Percentiles rank a stretch among this genome's conserved stretches.
phyloP scores from a whole-genome alignment of 2,329 filamentous ascomycete species.

The Graphilbum sp. region DNA sequence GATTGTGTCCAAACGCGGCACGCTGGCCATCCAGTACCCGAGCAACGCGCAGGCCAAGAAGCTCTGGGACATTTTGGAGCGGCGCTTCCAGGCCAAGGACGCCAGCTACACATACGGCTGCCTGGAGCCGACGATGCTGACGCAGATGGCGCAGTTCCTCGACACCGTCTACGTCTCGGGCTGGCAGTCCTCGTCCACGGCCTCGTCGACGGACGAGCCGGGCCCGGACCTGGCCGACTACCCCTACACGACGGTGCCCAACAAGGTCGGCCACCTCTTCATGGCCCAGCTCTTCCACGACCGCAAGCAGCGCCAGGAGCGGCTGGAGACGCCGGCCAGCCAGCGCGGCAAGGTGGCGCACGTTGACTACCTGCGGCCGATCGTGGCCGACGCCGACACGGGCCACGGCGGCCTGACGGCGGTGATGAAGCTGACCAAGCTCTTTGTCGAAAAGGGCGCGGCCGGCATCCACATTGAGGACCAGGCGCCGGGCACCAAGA shows the following conservation, averaged over 20 bases:
- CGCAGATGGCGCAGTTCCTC: constrained; percentile 97
- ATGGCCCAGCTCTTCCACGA: constrained; percentile 99
- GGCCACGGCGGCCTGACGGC: constrained; percentile 96
- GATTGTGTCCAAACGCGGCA: constrained; percentile 90
- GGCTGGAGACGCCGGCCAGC: constrained; percentile 53
- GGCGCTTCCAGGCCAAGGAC: constrained; percentile 60
- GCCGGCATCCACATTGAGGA: constrained; percentile 98
- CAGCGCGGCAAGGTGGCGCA: constrained; percentile 53
- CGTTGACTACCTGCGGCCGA: constrained; percentile 86
- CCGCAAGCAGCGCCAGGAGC: constrained; percentile 95
- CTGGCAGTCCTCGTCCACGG: constrained; percentile 96
- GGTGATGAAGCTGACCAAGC: constrained; percentile 97
- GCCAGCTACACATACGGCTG: constrained; percentile 94
- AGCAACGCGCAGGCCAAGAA: constrained; percentile 86
- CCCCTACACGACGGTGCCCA: constrained; percentile 91
- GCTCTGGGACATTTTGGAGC: constrained; percentile 80
- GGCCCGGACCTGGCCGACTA: constrained; percentile 97
- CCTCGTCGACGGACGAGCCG: constrained; percentile 86
- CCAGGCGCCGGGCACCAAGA: constrained; percentile 95
- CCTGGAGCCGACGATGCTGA: constrained; percentile 94
- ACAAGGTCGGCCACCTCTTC: constrained; percentile 96
- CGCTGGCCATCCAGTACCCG: constrained; percentile 78
- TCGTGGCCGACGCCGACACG: constrained; percentile 93
- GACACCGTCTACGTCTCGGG: constrained; percentile 98
- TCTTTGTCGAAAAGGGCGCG: constrained; percentile 91